phyloP scores from a whole-genome alignment of 2,329 filamentous ascomycete species.

The Rhinocladiella mackenziei region DNA sequence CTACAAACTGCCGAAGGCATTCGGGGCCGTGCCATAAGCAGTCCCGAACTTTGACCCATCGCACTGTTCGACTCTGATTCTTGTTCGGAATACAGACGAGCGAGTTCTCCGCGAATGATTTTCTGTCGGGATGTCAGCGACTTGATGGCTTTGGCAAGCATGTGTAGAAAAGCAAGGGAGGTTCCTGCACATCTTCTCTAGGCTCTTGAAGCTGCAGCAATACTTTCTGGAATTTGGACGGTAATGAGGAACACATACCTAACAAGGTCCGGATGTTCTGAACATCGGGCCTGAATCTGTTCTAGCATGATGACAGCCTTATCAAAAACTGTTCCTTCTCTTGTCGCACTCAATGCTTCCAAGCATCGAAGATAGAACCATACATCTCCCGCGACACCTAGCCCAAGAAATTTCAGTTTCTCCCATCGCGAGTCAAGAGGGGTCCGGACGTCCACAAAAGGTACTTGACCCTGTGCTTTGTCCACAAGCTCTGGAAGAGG shows the following conservation, averaged over 20 bases:
- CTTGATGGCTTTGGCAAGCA: not conserved
- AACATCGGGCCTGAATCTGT: slow-evolving; percentile 7
- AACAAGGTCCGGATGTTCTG: slow-evolving; percentile 4
- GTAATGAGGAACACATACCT: not conserved
- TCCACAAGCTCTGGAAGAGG: slow-evolving; percentile 7
- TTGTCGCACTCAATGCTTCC: slow-evolving; percentile 3
- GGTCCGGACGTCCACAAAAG: slow-evolving; percentile 5
- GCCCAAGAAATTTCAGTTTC: slow-evolving; percentile 1
- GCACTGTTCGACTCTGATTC: not conserved
- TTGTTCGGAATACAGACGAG: slow-evolving; percentile 8
- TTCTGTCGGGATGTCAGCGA: not conserved
- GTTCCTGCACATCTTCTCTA: too few species aligned
- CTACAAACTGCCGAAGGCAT: slow-evolving; percentile 10
- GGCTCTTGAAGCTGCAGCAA: too few species aligned
- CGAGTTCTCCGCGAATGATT: slow-evolving; percentile 4
- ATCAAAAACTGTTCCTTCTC: slow-evolving; percentile 1
- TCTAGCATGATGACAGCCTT: slow-evolving; percentile 3
- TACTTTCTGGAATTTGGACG: too few species aligned
- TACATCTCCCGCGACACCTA: slow-evolving; percentile 9
- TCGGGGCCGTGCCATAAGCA: slow-evolving; percentile 8
- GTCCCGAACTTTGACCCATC: slow-evolving; percentile 5
- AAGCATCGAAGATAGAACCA: slow-evolving; percentile 9
- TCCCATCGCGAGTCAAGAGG: slow-evolving; percentile 8
- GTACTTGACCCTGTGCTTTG: slow-evolving; percentile 9
- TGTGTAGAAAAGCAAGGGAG: not conserved